Percentiles rank a stretch among this genome's conserved stretches.
Conservation (phyloP, 192 early-diverging fungal species). For the Podila minutissima region DNA sequence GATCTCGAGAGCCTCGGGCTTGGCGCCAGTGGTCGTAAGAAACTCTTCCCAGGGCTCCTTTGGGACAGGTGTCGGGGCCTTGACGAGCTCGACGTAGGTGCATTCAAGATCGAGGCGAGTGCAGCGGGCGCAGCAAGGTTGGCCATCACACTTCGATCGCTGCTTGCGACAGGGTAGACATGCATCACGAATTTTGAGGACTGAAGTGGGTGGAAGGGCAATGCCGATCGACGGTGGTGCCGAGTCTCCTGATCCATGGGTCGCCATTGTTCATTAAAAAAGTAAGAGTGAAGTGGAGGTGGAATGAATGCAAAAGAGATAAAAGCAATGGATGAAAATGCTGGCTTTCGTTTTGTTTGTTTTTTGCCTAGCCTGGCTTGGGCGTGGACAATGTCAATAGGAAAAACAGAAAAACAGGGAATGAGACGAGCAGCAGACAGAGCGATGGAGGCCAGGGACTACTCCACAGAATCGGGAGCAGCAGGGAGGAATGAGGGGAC, state of each 20-base stretch:
- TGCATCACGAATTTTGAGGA: slow-evolving; percentile 50
- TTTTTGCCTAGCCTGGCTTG: too few species aligned
- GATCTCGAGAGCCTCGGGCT: slow-evolving; percentile 39
- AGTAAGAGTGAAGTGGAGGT: background rate
- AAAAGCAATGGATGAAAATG: background rate
- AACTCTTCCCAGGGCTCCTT: slow-evolving; percentile 53
- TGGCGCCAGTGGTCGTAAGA: slow-evolving; percentile 39
- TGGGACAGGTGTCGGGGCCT: slow-evolving; percentile 24
- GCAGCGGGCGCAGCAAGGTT: slow-evolving; percentile 42
- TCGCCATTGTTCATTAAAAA: background rate
- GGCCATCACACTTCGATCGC: slow-evolving; percentile 48
- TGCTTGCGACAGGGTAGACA: slow-evolving; percentile 51
- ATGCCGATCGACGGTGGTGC: slow-evolving; percentile 40
- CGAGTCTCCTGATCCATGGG: slow-evolving; percentile 12
- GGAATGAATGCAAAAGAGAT: background rate
- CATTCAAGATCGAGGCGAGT: slow-evolving; percentile 50
- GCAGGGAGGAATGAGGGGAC: background rate
- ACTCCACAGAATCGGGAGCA: background rate
- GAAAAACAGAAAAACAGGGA: too few species aligned
- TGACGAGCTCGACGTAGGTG: slow-evolving; percentile 48
- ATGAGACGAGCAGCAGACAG: too few species aligned
- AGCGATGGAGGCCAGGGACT: too few species aligned
- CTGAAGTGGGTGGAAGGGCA: slow-evolving; percentile 41
- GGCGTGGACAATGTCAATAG: too few species aligned
- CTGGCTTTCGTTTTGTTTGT: too few species aligned